Evolutionary conservation across 139 green algal species (phyloP), one percentile per base, ranked within the genome.

Genomic region (Parachlorella kessleri): DNA sequence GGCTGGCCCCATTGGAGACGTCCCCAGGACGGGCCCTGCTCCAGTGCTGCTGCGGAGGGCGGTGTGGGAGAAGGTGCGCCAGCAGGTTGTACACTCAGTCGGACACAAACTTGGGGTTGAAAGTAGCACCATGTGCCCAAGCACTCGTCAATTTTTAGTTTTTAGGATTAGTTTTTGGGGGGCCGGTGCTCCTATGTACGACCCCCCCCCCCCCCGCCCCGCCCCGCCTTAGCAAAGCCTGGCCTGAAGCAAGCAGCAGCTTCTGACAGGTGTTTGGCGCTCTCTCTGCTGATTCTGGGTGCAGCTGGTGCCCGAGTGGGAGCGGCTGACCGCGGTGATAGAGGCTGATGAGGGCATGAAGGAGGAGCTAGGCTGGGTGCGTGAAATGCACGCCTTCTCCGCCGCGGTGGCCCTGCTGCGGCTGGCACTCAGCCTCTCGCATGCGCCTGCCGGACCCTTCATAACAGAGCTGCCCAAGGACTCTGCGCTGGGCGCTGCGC

Each of bases 301-400:
- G 68, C 77, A 86, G 67, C 75, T 97, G 2, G 87, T 70, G 3
- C 87, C 83, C 0, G 90, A 94, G 39, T 98, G 94, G 95, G 92
- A 97, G 85, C 72, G 74, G 14, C 69, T 94, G 33, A 91, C 94
- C 0, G 87, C 84, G 0, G 73, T 78, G 48, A 97, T 98, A 54
- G 95, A 98, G 81, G 79, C 67, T 10, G 85, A 94, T 73, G 55
- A 69, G 21, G 83, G 81, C 3, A 68, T 83, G 3, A 88, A 93
- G 53, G 85, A 95, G 33, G 65, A 83, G 68, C 79, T 96, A 40
- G 87, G 83, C 65, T 98, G 86, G 92, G 91, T 97, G 77, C 89
- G 94, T 2, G 94, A 98, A 83, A 98, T 98, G 94, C 97, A 97
- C 69, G 94, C 91, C 1, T 97, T 94, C 40, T 83, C 66, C 24